phyloP scores from a whole-genome alignment of 768 basidiomycete species.

The Boletellus sp. region DNA sequence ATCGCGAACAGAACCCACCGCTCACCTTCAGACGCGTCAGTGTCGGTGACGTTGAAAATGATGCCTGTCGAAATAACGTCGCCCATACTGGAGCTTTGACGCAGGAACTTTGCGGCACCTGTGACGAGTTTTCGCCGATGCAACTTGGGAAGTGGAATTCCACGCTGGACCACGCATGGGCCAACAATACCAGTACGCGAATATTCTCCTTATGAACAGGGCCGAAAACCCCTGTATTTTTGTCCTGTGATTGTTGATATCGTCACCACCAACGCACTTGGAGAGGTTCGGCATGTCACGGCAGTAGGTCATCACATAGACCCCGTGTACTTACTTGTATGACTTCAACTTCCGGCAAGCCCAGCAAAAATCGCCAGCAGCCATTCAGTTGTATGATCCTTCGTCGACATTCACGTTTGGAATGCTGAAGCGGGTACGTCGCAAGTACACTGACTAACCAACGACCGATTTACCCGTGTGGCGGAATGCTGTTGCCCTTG shows the following conservation, averaged over 20 bases:
- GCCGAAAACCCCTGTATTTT: background rate
- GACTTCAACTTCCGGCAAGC: background rate
- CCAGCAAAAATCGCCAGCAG: background rate
- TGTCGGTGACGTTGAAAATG: too few relatives aligned
- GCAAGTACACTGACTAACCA: conserved; percentile 1
- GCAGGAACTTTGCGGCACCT: too few relatives aligned
- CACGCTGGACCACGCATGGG: too few relatives aligned
- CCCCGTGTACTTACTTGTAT: background rate
- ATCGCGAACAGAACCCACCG: too few relatives aligned
- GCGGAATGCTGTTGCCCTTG: too few relatives aligned
- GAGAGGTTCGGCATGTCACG: conserved; percentile 1
- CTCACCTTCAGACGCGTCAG: too few relatives aligned
- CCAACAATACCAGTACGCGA: too few relatives aligned
- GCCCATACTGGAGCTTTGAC: too few relatives aligned
- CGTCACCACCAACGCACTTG: background rate
- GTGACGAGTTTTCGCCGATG: too few relatives aligned
- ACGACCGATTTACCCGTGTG: conserved; percentile 2
- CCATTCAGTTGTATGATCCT: background rate
- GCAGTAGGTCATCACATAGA: background rate
- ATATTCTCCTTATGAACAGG: too few relatives aligned
- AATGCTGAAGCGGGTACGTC: background rate
- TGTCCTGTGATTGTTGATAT: background rate
- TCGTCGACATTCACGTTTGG: background rate
- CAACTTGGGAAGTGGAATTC: too few relatives aligned
- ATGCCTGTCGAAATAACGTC: too few relatives aligned